Evolutionary conservation across 140 eudicot genomes (phyloP), one percentile per base, ranked within the genome.

Genomic region (Erigeron philadelphicus): DNA sequence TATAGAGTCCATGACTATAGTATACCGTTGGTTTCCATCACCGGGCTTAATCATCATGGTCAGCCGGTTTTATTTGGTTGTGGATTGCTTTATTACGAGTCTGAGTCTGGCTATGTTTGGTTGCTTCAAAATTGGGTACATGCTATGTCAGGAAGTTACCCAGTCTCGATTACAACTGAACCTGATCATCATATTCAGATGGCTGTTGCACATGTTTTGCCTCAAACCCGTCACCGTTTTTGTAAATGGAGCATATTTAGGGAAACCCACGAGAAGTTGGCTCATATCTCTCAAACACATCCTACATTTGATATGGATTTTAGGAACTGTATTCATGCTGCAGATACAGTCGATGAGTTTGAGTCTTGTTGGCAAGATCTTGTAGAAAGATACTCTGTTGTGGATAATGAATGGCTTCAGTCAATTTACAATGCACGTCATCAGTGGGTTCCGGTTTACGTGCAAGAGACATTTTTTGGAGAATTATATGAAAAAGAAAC

Each of bases 21-120:
- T 64, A 79, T 81, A 49, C 93, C 93, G 0, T 83, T 86, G 66
- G 88, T 76, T 11, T 46, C 87, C 15, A 64, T 86, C 72, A 86
- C 83, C 3, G 94, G 94, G 7, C 43, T 83, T 43, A 86, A 86
- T 68, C 89, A 86, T 72, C 94, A 86, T 43, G 85, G 83, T 17
- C 94, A 86, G 50, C 94, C 94, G 0, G 23, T 86, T 31, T 76
- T 86, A 66, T 86, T 86, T 72, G 94, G 94, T 1, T 83, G 89
- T 61, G 87, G 81, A 6, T 59, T 86, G 61, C 81, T 86, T 52
- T 46, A 75, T 11, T 49, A 78, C 9, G 84, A 80, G 42, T 83
- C 89, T 0, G 80, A 76, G 9, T 38, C 83, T 4, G 45, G 83
- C 5, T 83, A 75, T n/a, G 63, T 78, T 38, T 86, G 94, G 89